Evolutionary conservation across 768 basidiomycete species (phyloP), one percentile per base, ranked within the genome.

Genomic region (Leccinellum rugosiceps): DNA sequence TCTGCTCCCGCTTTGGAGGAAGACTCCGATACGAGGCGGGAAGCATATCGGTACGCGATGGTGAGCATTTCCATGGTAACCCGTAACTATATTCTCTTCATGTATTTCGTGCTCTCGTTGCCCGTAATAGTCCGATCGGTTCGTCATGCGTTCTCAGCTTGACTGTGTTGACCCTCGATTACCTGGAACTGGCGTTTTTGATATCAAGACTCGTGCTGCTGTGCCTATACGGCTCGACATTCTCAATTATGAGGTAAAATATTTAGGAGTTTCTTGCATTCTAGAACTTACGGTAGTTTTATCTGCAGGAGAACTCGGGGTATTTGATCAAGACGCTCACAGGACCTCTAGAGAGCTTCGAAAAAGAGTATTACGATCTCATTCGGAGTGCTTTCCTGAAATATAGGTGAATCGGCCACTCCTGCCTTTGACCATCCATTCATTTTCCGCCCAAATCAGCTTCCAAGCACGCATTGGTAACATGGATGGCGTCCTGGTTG

Each of bases 391-490:
- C 93, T 1, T 96, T 98, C 76, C 79, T 99, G 54, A 98, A 98
- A 76, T 98, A 93, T 71, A 88, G 83, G 90, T 91, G 59, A 34
- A 75, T 28, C n/a, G 1, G 6, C 25, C 2, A 21, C 10, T 11
- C n/a, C 3, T 11, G 13, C 31, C 3, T 11, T 17, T 23, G 14
- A 21, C 8, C 6, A 25, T 25, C 28, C 11, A n/a, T 23, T 50
- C 21, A 49, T 14, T 38, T 19, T 0, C 21, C 6, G 26, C 6
- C 26, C 15, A 15, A 5, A 43, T 21, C 58, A 94, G 92, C 61
- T 88, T 98, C 76, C 96, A 99, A 79, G 95, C 83, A 2, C 87
- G 96, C 5, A 98, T 99, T 59, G 96, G 96, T 9, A 85, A 88
- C 67, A 98, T 98, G 96, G 94, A 97, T 66, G 96, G 96, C 15